Conservation (phyloP, 805 yeast genomes). For the Hanseniaspora guilliermondii region DNA sequence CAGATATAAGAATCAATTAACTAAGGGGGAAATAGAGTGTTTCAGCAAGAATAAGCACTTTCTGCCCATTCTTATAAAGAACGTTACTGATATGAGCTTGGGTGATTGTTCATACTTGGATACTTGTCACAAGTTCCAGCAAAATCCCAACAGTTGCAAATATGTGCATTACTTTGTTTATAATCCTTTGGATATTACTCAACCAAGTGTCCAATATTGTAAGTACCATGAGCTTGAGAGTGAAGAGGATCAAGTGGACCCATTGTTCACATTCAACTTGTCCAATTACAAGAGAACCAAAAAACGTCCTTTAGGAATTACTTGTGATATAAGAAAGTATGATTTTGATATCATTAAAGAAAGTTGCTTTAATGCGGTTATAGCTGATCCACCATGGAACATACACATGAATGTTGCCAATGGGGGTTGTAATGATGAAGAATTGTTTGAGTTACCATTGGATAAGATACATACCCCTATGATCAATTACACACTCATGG, state of each 20-base stretch:
- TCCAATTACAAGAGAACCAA: constrained; percentile 12
- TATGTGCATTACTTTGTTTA: constrained; percentile 61
- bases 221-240: constrained; percentile 18
- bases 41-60: constrained; percentile 36
- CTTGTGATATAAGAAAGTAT: constrained; percentile 65
- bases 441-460: constrained; percentile 54
- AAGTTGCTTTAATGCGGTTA: constrained; percentile 50
- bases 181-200: constrained; percentile 27
- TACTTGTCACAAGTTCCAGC: constrained; percentile 71
- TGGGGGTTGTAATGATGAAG: constrained; percentile 67
- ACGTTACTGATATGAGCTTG: constrained; percentile 52
- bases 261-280: constrained; percentile 7
- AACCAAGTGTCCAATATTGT: constrained; percentile 18
- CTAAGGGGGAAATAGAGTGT: constrained; percentile 23
- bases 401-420: constrained; percentile 79
- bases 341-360: constrained; percentile 64
- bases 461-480: constrained; percentile 40
- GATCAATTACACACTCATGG: neutral
- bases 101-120: constrained; percentile 93
- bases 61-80: constrained; percentile 38
- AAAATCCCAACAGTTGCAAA: constrained; percentile 44
- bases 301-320: constrained; percentile 70
- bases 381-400: constrained; percentile 96
- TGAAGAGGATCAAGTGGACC: constrained; percentile 4
- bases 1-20: constrained; percentile 18